Base-by-base conservation (phyloP, 345 rosid genomes). In the Xanthoceras sorbifolium region DNA sequence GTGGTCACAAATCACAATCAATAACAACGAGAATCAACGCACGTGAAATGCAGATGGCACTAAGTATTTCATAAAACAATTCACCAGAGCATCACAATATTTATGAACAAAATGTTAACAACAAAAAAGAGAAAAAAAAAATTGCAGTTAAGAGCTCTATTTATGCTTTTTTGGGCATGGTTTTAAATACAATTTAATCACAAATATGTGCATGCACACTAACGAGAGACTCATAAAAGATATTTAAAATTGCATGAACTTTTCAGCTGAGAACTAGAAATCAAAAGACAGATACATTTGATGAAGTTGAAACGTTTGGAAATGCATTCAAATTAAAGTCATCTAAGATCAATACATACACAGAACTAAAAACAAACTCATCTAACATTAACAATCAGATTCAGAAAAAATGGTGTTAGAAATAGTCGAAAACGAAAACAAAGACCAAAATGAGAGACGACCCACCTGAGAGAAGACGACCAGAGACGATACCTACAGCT, bases 391-490 rank as follows among this genome's bases (percentile, higher is more conserved):
- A 6, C 22, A 73, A 26, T 62, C n/a, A n/a, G 60, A 69, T 50
- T 4, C 29, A 9, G 62, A 7, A 60, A 7, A 60, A 62, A 18
- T 44, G 59, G 63, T 48, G 44, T 54, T 29, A 28, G 3, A 66
- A 73, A 64, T 32, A n/a, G 20, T 29, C 15, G 60, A 23, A 52
- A 31, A 32, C 6, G n/a, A 6, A 12, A 44, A 31, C 17, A 40
- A 67, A 67, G 4, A 55, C 48, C 71, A 76, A 76, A 69, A 57
- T 64, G 73, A 29, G 36, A 65, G 38, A 64, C 65, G 22, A 26
- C 70, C 74, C 70, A 83, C 76, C 67, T 64, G 73, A 70, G 57
- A 60, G 31, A 66, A 68, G 20, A 48, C 29, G 55, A 31, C 61
- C 22, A 20, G 36, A 23, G 72, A 31, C 69, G 71, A 62, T 14